phyloP scores from a whole-genome alignment of 305 asterid genomes.

The Stenogyne calaminthoides region DNA sequence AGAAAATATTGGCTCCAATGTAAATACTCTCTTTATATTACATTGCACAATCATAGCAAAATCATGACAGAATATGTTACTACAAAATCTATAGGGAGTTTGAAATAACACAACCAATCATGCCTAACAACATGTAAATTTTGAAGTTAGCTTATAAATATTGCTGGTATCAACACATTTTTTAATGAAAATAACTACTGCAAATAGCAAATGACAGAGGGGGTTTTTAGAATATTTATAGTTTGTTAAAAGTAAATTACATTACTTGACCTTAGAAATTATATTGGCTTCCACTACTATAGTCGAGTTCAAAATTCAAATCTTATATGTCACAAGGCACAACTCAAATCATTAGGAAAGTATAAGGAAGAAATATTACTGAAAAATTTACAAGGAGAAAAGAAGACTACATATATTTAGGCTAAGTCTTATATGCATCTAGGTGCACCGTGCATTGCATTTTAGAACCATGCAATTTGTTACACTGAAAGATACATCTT shows the following conservation, averaged over 20 bases:
- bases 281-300: neutral
- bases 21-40: too few relatives aligned
- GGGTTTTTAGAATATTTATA: neutral
- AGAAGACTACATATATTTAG: too few relatives aligned
- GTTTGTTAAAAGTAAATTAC: too few relatives aligned
- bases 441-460: too few relatives aligned
- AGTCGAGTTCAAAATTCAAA: neutral
- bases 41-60: too few relatives aligned
- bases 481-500: too few relatives aligned
- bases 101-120: too few relatives aligned
- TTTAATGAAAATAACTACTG: neutral
- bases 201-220: neutral
- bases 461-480: too few relatives aligned
- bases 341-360: neutral
- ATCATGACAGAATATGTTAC: too few relatives aligned
- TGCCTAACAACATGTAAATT: neutral
- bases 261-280: neutral
- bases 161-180: neutral
- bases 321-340: neutral
- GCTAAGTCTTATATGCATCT: too few relatives aligned
- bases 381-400: neutral
- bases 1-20: too few relatives aligned
- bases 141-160: neutral
- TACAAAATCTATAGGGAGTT: too few relatives aligned
- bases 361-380: neutral